Evolutionary conservation across 2,329 filamentous ascomycete genomes (phyloP).

Genomic region (Diaporthe aspalathi): DNA sequence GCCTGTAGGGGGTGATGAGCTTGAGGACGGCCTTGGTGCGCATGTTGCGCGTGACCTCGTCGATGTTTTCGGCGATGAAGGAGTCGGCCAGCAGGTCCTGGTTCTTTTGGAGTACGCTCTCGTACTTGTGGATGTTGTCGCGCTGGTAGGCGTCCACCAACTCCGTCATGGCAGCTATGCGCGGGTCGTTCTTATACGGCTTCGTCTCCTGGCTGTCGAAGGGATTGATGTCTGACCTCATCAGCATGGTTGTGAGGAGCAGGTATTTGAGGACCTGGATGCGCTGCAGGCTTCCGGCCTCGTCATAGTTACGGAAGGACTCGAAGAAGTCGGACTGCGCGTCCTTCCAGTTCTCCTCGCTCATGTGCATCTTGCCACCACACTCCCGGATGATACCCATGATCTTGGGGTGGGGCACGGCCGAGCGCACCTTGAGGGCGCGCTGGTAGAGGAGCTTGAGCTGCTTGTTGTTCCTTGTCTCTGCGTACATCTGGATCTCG

Average conservation of each 20-base stretch:
- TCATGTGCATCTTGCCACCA: constrained; percentile 99
- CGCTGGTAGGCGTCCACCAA: constrained; percentile 96
- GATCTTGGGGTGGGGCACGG: constrained; percentile 97
- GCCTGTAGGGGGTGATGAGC: constrained; percentile 92
- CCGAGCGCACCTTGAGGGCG: constrained; percentile 92
- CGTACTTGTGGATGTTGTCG: constrained; percentile 93
- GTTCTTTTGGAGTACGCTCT: constrained; percentile 87
- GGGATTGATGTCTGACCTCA: constrained; percentile 98
- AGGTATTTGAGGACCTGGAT: constrained; percentile 99
- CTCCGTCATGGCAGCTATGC: constrained; percentile 97
- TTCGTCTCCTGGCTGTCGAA: constrained; percentile 99
- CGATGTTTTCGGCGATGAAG: constrained; percentile 99
- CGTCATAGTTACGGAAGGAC: constrained; percentile 98
- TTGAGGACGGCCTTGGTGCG: constrained; percentile 95
- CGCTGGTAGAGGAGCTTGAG: constrained; percentile 92
- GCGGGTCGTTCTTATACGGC: constrained; percentile 94
- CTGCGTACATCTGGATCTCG: constrained; percentile 98
- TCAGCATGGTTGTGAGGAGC: constrained; percentile 95
- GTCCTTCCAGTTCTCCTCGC: constrained; percentile 98
- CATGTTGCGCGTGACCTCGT: constrained; percentile 98
- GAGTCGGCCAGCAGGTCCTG: constrained; percentile 89
- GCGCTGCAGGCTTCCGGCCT: constrained; percentile 93
- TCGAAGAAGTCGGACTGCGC: constrained; percentile 99
- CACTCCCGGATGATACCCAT: constrained; percentile 99
- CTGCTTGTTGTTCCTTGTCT: constrained; percentile 97